Percentiles rank a stretch among this genome's conserved stretches.
Conservation (phyloP, 768 basidiomycete genomes). For the Podaxis rugospora region DNA sequence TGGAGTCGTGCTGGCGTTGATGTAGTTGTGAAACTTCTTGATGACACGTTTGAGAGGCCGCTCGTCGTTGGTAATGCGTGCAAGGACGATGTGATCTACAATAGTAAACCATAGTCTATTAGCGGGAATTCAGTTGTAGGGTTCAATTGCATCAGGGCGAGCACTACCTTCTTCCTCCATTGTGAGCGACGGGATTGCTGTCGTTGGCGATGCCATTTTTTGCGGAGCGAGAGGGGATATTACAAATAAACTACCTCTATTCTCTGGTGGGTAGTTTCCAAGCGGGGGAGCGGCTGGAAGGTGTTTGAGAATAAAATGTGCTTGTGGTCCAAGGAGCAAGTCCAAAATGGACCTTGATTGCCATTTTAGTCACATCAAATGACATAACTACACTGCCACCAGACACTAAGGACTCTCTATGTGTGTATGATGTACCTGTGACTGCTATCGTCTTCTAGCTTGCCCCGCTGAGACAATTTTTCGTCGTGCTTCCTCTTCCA, state of each 20-base stretch:
- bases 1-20: slow-evolving; percentile 49
- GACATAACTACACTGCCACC: not conserved
- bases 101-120: slow-evolving; percentile 20
- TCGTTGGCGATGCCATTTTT: slow-evolving; percentile 12
- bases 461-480: slow-evolving; percentile 47
- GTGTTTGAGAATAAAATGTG: not conserved
- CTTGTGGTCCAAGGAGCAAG: not conserved
- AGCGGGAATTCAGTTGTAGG: slow-evolving; percentile 17
- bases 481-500: slow-evolving; percentile 75
- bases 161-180: slow-evolving; percentile 59
- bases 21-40: slow-evolving; percentile 77
- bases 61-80: slow-evolving; percentile 81
- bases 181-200: slow-evolving; percentile 41
- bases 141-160: not conserved
- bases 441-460: slow-evolving; percentile 17
- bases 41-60: slow-evolving; percentile 72
- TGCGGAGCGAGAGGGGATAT: not conserved
- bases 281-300: not conserved
- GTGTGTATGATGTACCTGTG: not conserved
- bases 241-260: not conserved
- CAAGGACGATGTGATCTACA: slow-evolving; percentile 74
- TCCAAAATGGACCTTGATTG: not conserved
- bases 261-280: not conserved
- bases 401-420: not conserved
- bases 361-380: not conserved